Percentiles rank a stretch among this genome's conserved stretches.
Conservation (phyloP, 202 grass and related monocot genomes). For the Panicum virgatum region DNA sequence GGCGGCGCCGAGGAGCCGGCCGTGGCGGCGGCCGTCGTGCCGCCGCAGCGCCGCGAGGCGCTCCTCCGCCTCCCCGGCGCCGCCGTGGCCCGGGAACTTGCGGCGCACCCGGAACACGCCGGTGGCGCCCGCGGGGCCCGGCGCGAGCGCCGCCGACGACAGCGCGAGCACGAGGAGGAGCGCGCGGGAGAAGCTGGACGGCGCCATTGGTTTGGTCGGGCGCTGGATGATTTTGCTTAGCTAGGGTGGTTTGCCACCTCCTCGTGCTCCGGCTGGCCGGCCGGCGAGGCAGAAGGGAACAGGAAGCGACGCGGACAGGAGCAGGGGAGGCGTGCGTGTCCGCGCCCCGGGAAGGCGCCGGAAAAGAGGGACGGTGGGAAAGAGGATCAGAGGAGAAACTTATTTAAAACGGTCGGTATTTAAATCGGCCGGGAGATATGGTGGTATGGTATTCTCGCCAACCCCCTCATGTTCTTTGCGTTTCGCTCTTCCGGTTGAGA, state of each 20-base stretch:
- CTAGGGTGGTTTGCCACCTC: too few species aligned
- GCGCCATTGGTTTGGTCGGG: too few species aligned
- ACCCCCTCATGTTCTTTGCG: neutral
- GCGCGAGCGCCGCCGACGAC: too few species aligned
- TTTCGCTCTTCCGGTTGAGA: neutral
- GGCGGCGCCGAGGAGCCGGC: conserved; percentile 51
- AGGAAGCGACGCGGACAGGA: neutral
- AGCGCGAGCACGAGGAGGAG: too few species aligned
- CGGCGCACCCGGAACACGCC: too few species aligned
- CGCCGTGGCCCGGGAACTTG: conserved; percentile 56
- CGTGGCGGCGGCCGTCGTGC: conserved; percentile 61
- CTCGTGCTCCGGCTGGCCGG: too few species aligned
- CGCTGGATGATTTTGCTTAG: too few species aligned
- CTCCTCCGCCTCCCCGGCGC: neutral
- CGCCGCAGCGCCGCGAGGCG: conserved; percentile 52
- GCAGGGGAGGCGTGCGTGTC: neutral
- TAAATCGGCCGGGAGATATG: neutral
- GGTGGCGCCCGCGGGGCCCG: too few species aligned
- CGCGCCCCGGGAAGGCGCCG: neutral
- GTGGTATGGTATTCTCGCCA: neutral
- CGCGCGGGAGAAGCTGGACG: too few species aligned
- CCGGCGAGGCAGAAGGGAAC: neutral
- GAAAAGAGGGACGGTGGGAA: neutral
- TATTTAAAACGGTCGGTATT: conserved; percentile 6
- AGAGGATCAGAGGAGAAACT: neutral